Base-by-base conservation (phyloP, 2,329 filamentous ascomycete species). In the Verticillium longisporum region DNA sequence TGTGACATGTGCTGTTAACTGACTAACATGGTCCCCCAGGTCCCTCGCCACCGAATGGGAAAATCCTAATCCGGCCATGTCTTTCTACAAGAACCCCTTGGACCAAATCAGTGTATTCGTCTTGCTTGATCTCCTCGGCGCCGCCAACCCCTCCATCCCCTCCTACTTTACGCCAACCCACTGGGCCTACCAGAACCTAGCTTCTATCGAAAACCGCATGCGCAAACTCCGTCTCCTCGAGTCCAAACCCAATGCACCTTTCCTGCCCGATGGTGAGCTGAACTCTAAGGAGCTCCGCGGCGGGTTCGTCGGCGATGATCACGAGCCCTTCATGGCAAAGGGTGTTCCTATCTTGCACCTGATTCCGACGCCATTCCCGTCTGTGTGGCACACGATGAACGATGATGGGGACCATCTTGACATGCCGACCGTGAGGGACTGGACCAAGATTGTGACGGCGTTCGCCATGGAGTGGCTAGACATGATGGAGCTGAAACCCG, bases 381-480 rank as follows among this genome's bases (percentile, higher is more conserved):
- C 66, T 0, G 88, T 91, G 1, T 94, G 90, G 89, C 90, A 94
- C 73, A 85, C 75, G 1, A 80, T 88, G 61, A 73, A 83, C 0
- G 91, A 94, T 70, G 87, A 92, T 69, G 90, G 84, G 1, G 84
- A 86, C 64, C 87, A 93, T 75, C 74, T 94, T 59, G 88, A 94
- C 71, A 77, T 85, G 66, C 77, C 83, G 15, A 90, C 88, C 0
- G 86, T 91, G 33, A 82, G 89, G 69, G 91, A 95, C 72, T 95
- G 91, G 91, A 82, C 87, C 18, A 83, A 82, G 67, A 83, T 95
- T 36, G 78, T 90, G 3, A 86, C 87, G 0, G 90, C 85, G 0
- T 95, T 95, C 75, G 82, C 85, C 55, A 83, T 88, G 4, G 90
- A 94, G 71, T 95, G 90, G 89, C 80, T 95, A 78, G 91, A 92